Base-by-base conservation (phyloP, 371 early-diverging fungal genomes). In the Mucor sp. region DNA sequence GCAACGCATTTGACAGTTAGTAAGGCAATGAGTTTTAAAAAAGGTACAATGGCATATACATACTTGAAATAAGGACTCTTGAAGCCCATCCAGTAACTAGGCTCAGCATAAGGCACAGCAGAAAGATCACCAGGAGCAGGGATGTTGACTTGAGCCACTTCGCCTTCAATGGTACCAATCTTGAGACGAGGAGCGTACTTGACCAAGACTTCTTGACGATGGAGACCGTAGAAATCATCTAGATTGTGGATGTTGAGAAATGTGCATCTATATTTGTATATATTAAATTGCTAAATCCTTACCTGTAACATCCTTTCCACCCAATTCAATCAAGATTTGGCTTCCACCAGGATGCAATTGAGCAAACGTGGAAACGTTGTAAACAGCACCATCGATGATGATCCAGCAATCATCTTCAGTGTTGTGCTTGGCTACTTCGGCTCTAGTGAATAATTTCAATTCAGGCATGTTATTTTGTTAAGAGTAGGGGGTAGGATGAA, bases 291-390 rank as follows among this genome's bases (percentile, higher is more conserved):
- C 6, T 33, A 37, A 35, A 7, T 21, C 8, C 12, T 55, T 78
- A 87, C 89, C 87, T 37, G 94, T 90, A 64, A 88, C 91, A 68
- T 97, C 97, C 63, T 84, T 81, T 44, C 96, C 95, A 41, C 83
- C 89, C 62, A 84, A 75, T 72, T 89, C 87, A 44, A 81, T 66
- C 57, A 91, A 82, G 28, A 88, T 85, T 60, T 87, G 85, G 61
- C 78, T 80, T 21, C 98, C 98, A 65, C 99, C 99, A 27, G 99
- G 99, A 76, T 98, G 98, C 62, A 87, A 87, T 55, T 89, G 76
- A 58, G 97, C 62, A 75, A 97, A 98, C 6, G 83, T 81, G 39
- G 97, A 95, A 35, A 93, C 87, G 73, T 99, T 93, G 76, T 94
- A 98, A 4, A 99, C 96, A 66, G 91, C 90, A 60, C 90, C 89